A percentile compares a stretch with the other conserved stretches of the same genome.
phyloP scores from a whole-genome alignment of 1,139 yeast genomes.

The Lodderomyces orthopsilosis region DNA sequence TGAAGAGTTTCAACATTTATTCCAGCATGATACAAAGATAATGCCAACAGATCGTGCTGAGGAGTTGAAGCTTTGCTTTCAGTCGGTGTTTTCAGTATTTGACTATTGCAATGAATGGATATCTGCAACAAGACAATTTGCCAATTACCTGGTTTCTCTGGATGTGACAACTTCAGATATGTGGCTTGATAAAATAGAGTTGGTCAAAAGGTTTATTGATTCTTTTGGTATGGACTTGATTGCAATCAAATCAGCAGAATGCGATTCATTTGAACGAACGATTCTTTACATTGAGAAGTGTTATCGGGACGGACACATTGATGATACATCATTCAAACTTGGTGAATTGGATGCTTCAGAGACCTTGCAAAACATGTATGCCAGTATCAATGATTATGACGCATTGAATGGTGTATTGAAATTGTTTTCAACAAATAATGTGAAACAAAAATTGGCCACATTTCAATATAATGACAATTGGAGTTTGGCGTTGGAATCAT shows the following conservation, averaged over 20 bases:
- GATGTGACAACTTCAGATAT: background rate
- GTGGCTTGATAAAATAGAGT: conserved; percentile 24
- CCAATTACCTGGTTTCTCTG: conserved; percentile 19
- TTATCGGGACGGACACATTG: conserved; percentile 43
- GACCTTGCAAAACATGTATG: conserved; percentile 74
- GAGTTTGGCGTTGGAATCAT: conserved; percentile 85
- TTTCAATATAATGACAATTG: conserved; percentile 86
- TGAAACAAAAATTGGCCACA: conserved; percentile 71
- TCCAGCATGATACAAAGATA: conserved; percentile 38
- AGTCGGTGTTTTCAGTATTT: conserved; percentile 70
- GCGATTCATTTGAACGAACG: conserved; percentile 85
- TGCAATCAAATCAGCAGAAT: conserved; percentile 78
- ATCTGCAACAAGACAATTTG: conserved; percentile 34
- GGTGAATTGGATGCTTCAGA: conserved; percentile 42
- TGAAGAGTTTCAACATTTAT: conserved; percentile 57
- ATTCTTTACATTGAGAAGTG: conserved; percentile 84
- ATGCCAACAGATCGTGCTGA: conserved; percentile 54
- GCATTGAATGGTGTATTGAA: conserved; percentile 84
- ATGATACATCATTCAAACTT: conserved; percentile 25
- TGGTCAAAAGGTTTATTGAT: conserved; percentile 46
- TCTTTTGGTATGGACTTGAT: conserved; percentile 65
- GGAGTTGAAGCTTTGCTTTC: conserved; percentile 61
- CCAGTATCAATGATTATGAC: conserved; percentile 85
- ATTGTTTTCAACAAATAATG: conserved; percentile 64
- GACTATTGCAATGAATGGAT: conserved; percentile 86